Conservation (phyloP, 2,329 filamentous ascomycete genomes). For the Didymella pinodella region DNA sequence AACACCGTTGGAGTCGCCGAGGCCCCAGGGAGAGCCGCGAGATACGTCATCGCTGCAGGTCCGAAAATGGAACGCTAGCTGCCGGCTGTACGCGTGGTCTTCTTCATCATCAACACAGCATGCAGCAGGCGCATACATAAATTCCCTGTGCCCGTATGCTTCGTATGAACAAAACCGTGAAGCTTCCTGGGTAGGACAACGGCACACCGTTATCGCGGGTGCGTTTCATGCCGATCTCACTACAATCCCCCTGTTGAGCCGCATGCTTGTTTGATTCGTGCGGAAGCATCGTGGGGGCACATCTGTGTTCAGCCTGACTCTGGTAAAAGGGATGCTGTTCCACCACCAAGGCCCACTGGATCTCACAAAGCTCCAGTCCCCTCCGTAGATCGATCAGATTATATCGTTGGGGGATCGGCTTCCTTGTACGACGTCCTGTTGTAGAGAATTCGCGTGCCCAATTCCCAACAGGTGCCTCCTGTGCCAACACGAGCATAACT, state of each 20-base stretch:
- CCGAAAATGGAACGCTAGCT: slow-evolving; percentile 6
- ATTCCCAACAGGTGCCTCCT: slow-evolving; percentile 1
- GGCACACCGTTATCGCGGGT: slow-evolving; percentile 16
- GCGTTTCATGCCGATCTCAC: slow-evolving; percentile 17
- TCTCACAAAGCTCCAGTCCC: slow-evolving; percentile 11
- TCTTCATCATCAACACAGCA: neutral
- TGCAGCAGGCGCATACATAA: neutral
- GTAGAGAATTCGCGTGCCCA: neutral
- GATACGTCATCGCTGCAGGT: slow-evolving; percentile 15
- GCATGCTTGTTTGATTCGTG: slow-evolving; percentile 17
- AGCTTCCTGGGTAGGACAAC: slow-evolving; percentile 1
- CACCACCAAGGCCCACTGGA: slow-evolving; percentile 7
- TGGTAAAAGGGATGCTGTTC: slow-evolving; percentile 11
- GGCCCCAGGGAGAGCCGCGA: neutral
- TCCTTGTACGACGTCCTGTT: slow-evolving; percentile 8
- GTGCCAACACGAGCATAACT: slow-evolving; percentile 3
- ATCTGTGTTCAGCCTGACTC: slow-evolving; percentile 6
- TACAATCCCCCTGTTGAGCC: slow-evolving; percentile 20
- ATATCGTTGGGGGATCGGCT: neutral
- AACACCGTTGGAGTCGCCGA: slow-evolving; percentile 13
- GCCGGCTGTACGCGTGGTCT: neutral
- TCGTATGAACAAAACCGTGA: slow-evolving; percentile 9
- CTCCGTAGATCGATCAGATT: slow-evolving; percentile 8
- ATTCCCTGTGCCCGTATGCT: neutral
- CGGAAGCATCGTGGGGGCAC: slow-evolving; percentile 4